A percentile compares a stretch with the other conserved stretches of the same genome.
These are phyloP conservation scores for Yamadazyma sp. DNA, from an alignment of 1,139 yeast genomes.

Conservation along the genomic window DNA sequence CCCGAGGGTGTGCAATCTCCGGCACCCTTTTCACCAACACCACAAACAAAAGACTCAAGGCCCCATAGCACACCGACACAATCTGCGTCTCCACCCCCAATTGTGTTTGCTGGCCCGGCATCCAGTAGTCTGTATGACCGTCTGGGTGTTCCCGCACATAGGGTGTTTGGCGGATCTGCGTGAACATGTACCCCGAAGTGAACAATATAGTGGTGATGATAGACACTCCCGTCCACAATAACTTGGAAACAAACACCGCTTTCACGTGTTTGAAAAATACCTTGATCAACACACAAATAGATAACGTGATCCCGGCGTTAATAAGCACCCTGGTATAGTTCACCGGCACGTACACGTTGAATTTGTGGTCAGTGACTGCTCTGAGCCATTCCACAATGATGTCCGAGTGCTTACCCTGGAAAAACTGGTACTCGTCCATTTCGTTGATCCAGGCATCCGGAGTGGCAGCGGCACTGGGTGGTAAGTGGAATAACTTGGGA, in stretches of 20 bases:
- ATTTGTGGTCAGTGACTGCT: constrained; percentile 40
- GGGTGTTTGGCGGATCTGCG: constrained; percentile 76
- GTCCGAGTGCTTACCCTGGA: constrained; percentile 52
- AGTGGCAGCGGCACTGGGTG: constrained; percentile 47
- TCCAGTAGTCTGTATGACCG: constrained; percentile 63
- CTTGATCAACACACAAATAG: constrained; percentile 20
- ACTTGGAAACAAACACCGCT: constrained; percentile 25
- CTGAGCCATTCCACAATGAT: constrained; percentile 40
- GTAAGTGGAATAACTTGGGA: constrained; percentile 71
- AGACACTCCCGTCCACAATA: constrained; percentile 65
- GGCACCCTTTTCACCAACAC: constrained; percentile 52
- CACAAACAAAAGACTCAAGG: constrained; percentile 50
- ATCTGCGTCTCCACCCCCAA: constrained; percentile 83
- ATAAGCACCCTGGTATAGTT: constrained; percentile 51
- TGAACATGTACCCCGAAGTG: constrained; percentile 91
- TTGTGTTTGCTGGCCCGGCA: constrained; percentile 70
- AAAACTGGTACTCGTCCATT: constrained; percentile 48
- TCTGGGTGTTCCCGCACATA: constrained; percentile 57
- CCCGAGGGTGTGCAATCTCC: constrained; percentile 37
- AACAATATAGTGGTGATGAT: constrained; percentile 66
- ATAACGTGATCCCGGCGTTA: constrained; percentile 42
- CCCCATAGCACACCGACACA: constrained; percentile 61
- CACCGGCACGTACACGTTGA: constrained; percentile 56
- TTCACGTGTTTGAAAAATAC: constrained; percentile 33
- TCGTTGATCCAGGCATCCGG: constrained; percentile 34